Evolutionary conservation across 2,329 filamentous ascomycete genomes (phyloP), one percentile per base, ranked within the genome.

Genomic region (Colletotrichum plurivorum): DNA sequence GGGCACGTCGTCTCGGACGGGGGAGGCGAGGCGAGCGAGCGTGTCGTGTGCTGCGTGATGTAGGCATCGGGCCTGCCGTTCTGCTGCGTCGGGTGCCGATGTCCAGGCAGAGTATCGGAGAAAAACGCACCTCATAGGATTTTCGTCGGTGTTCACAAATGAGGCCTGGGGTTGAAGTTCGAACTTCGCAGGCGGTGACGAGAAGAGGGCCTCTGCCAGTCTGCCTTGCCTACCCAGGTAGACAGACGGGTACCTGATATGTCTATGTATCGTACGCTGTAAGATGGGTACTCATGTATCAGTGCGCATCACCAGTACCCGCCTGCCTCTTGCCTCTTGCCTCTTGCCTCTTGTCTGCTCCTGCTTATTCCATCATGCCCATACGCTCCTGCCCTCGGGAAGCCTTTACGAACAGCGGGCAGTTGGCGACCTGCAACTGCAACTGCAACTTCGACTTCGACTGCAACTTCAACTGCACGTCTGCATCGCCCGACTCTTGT

Each of bases 401-500:
- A 41, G 9, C 27, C 18, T 20, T n/a, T 27, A 39, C 43, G 22
- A 36, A 48, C 16, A 48, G 8, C 7, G 2, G 31, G 31, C 9
- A 36, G 31, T 36, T 36, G 31, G 10, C 31, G 31, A 10, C 31
- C 31, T 10, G 31, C 31, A 43, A 43, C 41, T 8, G 41, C 13
- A n/a, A 15, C 2, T 16, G 12, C 41, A 16, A 43, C 41, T 43
- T 9, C 16, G 4, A 43, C 59, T 63, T 45, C 59, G 46, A 20
- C 41, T 43, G 41, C 16, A 16, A 43, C 59, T 63, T 45, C 59
- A 46, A 20, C 59, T 31, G 36, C 13, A n/a, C 8, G 9, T n/a
- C 49, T 67, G 36, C 64, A 41, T 52, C 20, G 48, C 25, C 48
- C 48, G 36, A 65, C 54, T 53, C 39, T 13, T 48, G 20, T 22